Evolutionary conservation across 2,329 filamentous ascomycete species (phyloP), one percentile per base, ranked within the genome.

Genomic region (Fusarium mangiferae): DNA sequence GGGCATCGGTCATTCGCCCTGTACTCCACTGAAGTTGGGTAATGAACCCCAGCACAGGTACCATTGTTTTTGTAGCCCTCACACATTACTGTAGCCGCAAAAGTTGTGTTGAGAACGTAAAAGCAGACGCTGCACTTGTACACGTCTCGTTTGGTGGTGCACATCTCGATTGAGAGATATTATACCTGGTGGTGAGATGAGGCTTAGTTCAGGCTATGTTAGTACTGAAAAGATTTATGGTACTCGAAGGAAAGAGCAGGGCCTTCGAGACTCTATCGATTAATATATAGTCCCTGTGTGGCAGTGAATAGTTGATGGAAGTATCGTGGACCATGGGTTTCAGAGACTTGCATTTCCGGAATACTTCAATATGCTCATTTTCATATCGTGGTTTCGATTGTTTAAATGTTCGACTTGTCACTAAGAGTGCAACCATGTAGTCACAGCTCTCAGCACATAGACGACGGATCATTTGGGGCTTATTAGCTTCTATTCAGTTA

Each of bases 141-240:
- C 0, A 58, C 55, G 14, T 49, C 42, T 48, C 55, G 30, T 14
- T 58, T 26, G 10, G 55, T 36, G 4, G n/a, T 28, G 41, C 55
- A 58, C 55, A 58, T 58, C 18, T 18, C 33, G 18, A 24, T 14
- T 26, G 13, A 36, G 24, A 24, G 12, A 12, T 38, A 13, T 7
- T 13, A 7, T 13, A 10, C 2, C 24, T 28, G 4, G 7, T 13
- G 17, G 20, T 18, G 7, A 1, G 22, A 10, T 26, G 4, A 11
- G 24, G 14, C 1, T 26, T 35, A 9, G 10, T 41, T 18, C 2
- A 20, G 26, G n/a, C 6, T 2, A 11, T 22, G 8, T 5, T 28
- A 4, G 17, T 9, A 0, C 5, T 38, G 3, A 5, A 5, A 1
- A 11, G 11, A 8, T 8, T 6, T 15, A 6, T 17, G 1, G 11